Base-by-base conservation (phyloP, 805 yeast species). In the Kluyveromyces lactis region DNA sequence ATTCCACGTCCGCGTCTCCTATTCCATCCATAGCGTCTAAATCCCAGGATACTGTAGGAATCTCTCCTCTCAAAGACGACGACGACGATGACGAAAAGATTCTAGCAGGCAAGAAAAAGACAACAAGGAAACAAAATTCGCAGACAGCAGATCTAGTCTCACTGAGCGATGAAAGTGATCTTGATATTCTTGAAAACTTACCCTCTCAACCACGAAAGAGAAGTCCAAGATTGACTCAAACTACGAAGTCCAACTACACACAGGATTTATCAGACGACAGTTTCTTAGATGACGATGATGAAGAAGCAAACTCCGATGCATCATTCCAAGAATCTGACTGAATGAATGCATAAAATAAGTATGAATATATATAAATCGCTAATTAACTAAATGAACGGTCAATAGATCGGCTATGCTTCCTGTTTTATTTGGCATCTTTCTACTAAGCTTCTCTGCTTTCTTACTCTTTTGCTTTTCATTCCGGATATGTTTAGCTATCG, bases 241-340 rank as follows among this genome's bases (percentile, higher is more conserved):
- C 41, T 18, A 44, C 41, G 17, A 36, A 50, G 1, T 50, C 55
- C 32, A 33, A 32, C 3, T 56, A 52, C 19, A 30, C 43, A 13
- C 36, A 53, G 6, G 55, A 52, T 21, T 35, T 52, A 11, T 54
- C 62, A 1, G 62, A 56, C 27, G 56, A 55, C 33, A 51, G 58
- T 31, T 51, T 52, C 24, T 36, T 48, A 13, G 58, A 52, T 16
- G 55, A 49, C 17, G 55, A 49, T 27, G 52, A 42, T n/a, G 58
- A 50, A 26, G 52, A 41, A n/a, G 58, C 44, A 12, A 49, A 48
- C 15, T 42, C 44, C 4, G 43, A 40, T 26, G 46, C 31, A 24
- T 45, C 45, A 18, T 45, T 45, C 33, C 41, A 42, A 11, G 38
- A 31, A 16, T 38, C 40, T 15, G 40, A 42, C 13, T 38, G n/a